These are phyloP conservation scores for Cymbopogon citratus DNA, from an alignment of 176 grass and related monocot genomes.

Conservation along the genomic window DNA sequence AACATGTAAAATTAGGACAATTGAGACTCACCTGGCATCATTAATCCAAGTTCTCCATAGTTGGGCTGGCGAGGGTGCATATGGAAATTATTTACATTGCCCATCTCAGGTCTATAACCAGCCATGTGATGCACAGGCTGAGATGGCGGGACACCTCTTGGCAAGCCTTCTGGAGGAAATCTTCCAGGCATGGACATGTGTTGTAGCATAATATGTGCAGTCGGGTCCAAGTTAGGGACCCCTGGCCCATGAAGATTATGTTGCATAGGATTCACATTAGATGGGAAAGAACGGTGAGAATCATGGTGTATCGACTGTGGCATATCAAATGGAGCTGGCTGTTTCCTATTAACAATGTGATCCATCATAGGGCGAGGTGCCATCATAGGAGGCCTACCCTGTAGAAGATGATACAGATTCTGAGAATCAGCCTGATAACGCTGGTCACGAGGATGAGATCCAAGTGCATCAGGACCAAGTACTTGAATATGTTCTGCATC, in stretches of 20 bases:
- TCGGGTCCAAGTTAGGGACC: slow-evolving; percentile 48
- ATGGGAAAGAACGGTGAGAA: slow-evolving; percentile 44
- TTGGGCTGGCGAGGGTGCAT: slow-evolving; percentile 65
- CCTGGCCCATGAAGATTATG: slow-evolving; percentile 38
- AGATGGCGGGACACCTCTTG: slow-evolving; percentile 62
- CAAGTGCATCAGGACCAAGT: slow-evolving; percentile 40
- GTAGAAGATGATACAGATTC: slow-evolving; percentile 60
- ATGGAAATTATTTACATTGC: slow-evolving; percentile 70
- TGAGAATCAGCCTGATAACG: slow-evolving; percentile 38
- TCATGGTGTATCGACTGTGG: slow-evolving; percentile 53
- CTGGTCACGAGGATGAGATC: slow-evolving; percentile 23
- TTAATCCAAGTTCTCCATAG: slow-evolving; percentile 62
- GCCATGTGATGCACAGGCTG: slow-evolving; percentile 56
- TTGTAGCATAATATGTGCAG: slow-evolving; percentile 64
- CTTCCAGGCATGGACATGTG: slow-evolving; percentile 50
- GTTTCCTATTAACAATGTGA: slow-evolving; percentile 47
- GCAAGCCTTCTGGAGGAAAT: slow-evolving; percentile 58
- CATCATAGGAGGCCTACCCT: slow-evolving; percentile 45
- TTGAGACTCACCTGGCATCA: slow-evolving; percentile 54
- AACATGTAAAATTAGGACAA: neutral
- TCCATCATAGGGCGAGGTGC: slow-evolving; percentile 47
- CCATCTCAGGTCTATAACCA: slow-evolving; percentile 66
- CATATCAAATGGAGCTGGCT: slow-evolving; percentile 42
- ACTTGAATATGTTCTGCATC: slow-evolving; percentile 43
- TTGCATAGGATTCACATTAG: slow-evolving; percentile 54